A percentile compares a stretch with the other conserved stretches of the same genome.
Evolutionary conservation across 371 early-diverging fungal genomes (phyloP).

Genomic region (Rhizopus microsporus): DNA sequence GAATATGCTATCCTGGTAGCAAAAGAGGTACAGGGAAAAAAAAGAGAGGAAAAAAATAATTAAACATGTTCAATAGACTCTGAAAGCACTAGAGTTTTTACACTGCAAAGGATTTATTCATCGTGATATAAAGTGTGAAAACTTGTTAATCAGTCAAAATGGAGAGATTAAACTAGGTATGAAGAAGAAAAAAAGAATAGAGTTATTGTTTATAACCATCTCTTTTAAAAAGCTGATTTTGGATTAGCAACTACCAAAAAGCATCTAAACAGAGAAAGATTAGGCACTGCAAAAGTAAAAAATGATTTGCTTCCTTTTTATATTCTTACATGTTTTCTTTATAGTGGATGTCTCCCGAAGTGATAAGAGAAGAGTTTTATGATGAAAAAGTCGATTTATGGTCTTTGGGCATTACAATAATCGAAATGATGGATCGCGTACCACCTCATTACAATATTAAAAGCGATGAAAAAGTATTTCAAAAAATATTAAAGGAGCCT

Average conservation of each 20-base stretch:
- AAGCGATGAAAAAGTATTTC: slow-evolving; percentile 41
- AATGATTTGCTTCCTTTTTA: not conserved
- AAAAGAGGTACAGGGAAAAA: slow-evolving; percentile 28
- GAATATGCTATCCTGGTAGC: slow-evolving; percentile 43
- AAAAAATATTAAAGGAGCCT: slow-evolving; percentile 34
- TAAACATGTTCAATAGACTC: slow-evolving; percentile 15
- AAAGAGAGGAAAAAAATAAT: not conserved
- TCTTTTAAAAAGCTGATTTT: slow-evolving; percentile 41
- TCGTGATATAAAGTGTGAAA: slow-evolving; percentile 56
- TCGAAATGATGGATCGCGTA: slow-evolving; percentile 60
- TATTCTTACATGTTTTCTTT: not conserved
- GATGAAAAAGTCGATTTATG: slow-evolving; percentile 51
- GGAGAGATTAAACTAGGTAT: slow-evolving; percentile 50
- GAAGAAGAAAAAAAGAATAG: not conserved
- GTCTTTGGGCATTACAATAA: slow-evolving; percentile 52
- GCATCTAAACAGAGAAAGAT: slow-evolving; percentile 38
- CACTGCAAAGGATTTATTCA: slow-evolving; percentile 50
- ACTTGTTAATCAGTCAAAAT: slow-evolving; percentile 40
- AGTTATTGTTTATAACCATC: not conserved
- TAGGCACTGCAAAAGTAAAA: slow-evolving; percentile 49
- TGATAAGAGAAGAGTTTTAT: slow-evolving; percentile 40
- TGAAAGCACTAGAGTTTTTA: slow-evolving; percentile 43
- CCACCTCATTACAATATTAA: slow-evolving; percentile 49
- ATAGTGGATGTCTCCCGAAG: slow-evolving; percentile 58
- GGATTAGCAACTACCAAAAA: slow-evolving; percentile 44